Conservation (phyloP, 768 basidiomycete genomes). For the Neoboletus magnificus region DNA sequence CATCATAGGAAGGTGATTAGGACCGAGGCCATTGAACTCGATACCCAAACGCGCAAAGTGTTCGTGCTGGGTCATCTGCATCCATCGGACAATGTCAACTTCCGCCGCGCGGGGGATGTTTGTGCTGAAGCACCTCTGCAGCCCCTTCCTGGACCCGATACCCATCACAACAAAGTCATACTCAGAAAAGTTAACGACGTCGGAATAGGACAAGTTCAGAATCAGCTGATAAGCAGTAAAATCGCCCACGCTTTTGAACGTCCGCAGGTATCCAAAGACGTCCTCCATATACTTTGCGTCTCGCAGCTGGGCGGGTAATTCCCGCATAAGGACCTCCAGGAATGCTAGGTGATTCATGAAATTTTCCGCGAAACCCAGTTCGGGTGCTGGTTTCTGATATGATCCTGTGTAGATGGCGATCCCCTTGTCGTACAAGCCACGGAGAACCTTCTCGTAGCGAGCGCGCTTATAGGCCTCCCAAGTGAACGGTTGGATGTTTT, state of each 20-base stretch:
- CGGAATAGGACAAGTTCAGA: slow-evolving; percentile 55
- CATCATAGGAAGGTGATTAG: slow-evolving; percentile 47
- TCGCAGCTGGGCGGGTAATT: slow-evolving; percentile 48
- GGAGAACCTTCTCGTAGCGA: slow-evolving; percentile 53
- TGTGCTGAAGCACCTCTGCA: slow-evolving; percentile 63
- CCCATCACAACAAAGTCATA: slow-evolving; percentile 71
- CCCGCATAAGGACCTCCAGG: slow-evolving; percentile 57
- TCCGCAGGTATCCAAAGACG: slow-evolving; percentile 54
- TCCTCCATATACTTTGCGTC: slow-evolving; percentile 57
- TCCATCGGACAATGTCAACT: slow-evolving; percentile 59
- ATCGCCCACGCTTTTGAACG: slow-evolving; percentile 69
- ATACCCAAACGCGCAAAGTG: slow-evolving; percentile 63
- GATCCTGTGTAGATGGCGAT: slow-evolving; percentile 61
- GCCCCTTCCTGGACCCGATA: slow-evolving; percentile 61
- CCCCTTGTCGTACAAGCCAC: slow-evolving; percentile 35
- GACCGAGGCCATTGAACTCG: slow-evolving; percentile 50
- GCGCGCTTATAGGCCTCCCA: slow-evolving; percentile 56
- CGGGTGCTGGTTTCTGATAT: slow-evolving; percentile 70
- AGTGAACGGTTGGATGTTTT: slow-evolving; percentile 53
- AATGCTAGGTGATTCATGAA: slow-evolving; percentile 64
- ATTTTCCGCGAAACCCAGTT: slow-evolving; percentile 43
- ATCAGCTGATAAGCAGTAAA: slow-evolving; percentile 72
- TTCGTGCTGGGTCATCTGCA: slow-evolving; percentile 53
- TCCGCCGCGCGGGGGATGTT: slow-evolving; percentile 43
- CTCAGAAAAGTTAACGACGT: slow-evolving; percentile 56